Base-by-base conservation (phyloP, 495 filamentous ascomycete genomes). In the Trichoderma reesei region DNA sequence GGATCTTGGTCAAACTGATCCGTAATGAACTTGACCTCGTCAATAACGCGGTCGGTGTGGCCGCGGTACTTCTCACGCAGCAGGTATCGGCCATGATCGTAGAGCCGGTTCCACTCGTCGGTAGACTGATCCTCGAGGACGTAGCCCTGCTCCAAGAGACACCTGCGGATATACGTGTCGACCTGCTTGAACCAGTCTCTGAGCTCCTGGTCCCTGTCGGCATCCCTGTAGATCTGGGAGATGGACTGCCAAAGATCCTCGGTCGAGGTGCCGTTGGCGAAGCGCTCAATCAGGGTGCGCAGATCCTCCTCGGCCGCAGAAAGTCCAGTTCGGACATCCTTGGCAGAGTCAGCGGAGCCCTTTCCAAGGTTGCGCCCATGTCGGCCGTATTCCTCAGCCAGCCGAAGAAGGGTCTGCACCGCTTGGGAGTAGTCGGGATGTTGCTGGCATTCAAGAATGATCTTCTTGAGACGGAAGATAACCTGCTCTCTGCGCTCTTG, bases 381-480 rank as follows among this genome's bases (percentile, higher is more conserved):
- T 44, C 86, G 84, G 63, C 84, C 85, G 68, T 98, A 98, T 64
- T 89, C 83, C 77, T 96, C 92, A 31, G 91, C 92, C 61, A 98
- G 78, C 41, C 79, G 75, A 37, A 98, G 80, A 6, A 98, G 74
- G 13, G 92, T 96, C 66, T 92, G 85, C 66, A 98, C 87, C 8
- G 94, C 95, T 71, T 86, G 85, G 65, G 92, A 84, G 73, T 98
- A 98, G 67, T 98, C 94, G 61, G 86, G 84, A 71, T 96, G 94
- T 44, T 91, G 87, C 73, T 98, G 94, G 64, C 96, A 88, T 79
- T 98, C 94, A 63, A 96, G 82, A 34, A 98, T 77, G 90, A 98
- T 96, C 84, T 97, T 98, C 85, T 97, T 98, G 64, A 98, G 74
- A 59, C 94, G 89, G 83, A 86, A 97, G 69, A 97, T 85, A 33